Conservation (phyloP, 495 filamentous ascomycete species). For the Trypethelium eluteriae region DNA sequence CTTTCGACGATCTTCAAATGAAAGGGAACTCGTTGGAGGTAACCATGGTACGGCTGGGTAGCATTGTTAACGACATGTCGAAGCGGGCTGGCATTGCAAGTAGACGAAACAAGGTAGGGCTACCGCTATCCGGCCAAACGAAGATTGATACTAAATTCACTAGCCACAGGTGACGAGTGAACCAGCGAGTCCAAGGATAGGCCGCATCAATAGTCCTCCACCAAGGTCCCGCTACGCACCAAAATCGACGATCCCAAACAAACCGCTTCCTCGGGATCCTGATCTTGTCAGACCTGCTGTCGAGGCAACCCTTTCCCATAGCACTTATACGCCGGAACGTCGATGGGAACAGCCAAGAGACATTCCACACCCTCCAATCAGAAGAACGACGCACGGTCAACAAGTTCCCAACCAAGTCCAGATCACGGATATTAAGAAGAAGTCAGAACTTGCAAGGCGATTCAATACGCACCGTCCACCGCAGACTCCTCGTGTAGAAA, state of each 20-base stretch:
- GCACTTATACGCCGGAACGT: background rate
- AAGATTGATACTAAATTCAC: background rate
- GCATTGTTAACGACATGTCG: constrained; percentile 35
- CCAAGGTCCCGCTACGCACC: constrained; percentile 1
- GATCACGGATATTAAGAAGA: constrained; percentile 2
- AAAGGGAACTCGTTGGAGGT: constrained; percentile 34
- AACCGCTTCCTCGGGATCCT: constrained; percentile 14
- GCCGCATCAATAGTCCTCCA: background rate
- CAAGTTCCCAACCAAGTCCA: background rate
- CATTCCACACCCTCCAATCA: constrained; percentile 2
- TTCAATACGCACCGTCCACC: background rate
- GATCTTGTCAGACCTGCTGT: constrained; percentile 14
- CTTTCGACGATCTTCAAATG: constrained; percentile 29
- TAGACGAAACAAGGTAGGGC: constrained; percentile 28
- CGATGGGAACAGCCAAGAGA: constrained; percentile 9
- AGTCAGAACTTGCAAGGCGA: background rate
- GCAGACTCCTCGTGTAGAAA: background rate
- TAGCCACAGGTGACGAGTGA: constrained; percentile 1
- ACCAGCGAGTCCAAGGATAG: constrained; percentile 1
- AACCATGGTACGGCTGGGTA: constrained; percentile 32
- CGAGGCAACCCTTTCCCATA: constrained; percentile 10
- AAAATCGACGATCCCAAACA: constrained; percentile 7
- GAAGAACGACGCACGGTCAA: background rate
- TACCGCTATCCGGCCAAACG: background rate
- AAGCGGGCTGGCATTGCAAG: constrained; percentile 37